Evolutionary conservation across 495 filamentous ascomycete species (phyloP).

Genomic region (Hapsidospora chrysogenum): DNA sequence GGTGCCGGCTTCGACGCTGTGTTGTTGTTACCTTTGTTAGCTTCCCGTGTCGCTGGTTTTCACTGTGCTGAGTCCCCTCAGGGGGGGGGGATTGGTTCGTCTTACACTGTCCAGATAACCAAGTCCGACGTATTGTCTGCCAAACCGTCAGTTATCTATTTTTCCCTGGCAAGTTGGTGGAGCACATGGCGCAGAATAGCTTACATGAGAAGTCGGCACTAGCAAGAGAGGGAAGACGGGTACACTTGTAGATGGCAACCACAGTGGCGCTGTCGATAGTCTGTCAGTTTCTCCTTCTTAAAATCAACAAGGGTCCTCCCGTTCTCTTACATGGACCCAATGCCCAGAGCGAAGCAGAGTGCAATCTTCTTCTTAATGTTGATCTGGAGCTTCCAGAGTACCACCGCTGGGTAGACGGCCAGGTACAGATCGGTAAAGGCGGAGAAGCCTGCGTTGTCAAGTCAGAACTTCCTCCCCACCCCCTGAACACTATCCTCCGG

Average conservation of each 20-base stretch:
- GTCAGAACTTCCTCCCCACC: too few species aligned
- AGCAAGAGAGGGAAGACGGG: slow-evolving; percentile 19
- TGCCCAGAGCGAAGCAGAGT: slow-evolving; percentile 22
- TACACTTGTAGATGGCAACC: slow-evolving; percentile 23
- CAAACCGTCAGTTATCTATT: too few species aligned
- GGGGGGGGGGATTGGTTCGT: background rate
- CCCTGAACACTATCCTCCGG: too few species aligned
- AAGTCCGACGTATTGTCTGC: slow-evolving; percentile 18
- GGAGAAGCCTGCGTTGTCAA: slow-evolving; percentile 17
- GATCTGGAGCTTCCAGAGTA: slow-evolving; percentile 27
- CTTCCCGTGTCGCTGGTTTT: too few species aligned
- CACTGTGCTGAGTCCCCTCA: background rate
- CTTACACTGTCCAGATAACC: slow-evolving; percentile 28
- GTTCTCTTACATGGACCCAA: slow-evolving; percentile 31
- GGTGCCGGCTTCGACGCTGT: slow-evolving; percentile 27
- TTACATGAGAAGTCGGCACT: slow-evolving; percentile 18
- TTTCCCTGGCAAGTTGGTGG: too few species aligned
- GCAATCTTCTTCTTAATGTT: slow-evolving; percentile 27
- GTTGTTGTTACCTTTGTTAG: slow-evolving; percentile 3
- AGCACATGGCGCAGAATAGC: too few species aligned
- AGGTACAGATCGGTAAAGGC: slow-evolving; percentile 30
- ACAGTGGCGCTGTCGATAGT: slow-evolving; percentile 6
- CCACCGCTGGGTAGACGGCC: slow-evolving; percentile 26
- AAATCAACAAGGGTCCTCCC: slow-evolving; percentile 3
- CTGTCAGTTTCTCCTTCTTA: background rate